phyloP scores from a whole-genome alignment of 2,329 filamentous ascomycete species.

The Penicillium expansum region DNA sequence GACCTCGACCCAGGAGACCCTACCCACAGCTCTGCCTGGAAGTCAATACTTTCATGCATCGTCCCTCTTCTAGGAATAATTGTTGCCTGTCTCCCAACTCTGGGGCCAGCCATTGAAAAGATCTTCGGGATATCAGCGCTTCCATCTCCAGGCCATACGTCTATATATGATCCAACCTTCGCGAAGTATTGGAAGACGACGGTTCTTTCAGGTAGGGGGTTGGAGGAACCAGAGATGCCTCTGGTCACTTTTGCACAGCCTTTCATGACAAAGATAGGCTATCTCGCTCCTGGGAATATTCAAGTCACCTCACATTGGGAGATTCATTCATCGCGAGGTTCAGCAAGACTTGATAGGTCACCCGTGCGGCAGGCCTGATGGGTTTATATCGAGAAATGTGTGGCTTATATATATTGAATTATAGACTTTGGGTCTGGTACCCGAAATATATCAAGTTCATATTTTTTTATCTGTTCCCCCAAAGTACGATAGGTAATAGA shows the following conservation, averaged over 20 bases:
- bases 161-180: conserved; percentile 3
- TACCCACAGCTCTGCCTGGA: conserved; percentile 12
- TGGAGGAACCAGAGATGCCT: conserved; percentile 15
- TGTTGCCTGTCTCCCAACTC: conserved; percentile 16
- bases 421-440: not conserved
- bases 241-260: conserved; percentile 14
- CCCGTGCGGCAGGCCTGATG: conserved; percentile 11
- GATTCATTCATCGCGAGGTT: conserved; percentile 24
- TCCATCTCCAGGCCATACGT: conserved; percentile 1
- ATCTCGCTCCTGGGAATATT: conserved; percentile 20
- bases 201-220: conserved; percentile 3
- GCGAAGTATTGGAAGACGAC: conserved; percentile 15
- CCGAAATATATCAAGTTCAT: not conserved
- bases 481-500: not conserved
- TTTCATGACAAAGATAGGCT: conserved; percentile 14
- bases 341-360: conserved; percentile 18
- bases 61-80: conserved; percentile 14
- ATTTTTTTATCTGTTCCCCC: not conserved
- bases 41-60: conserved; percentile 15
- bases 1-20: conserved; percentile 6
- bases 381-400: not conserved
- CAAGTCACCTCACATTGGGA: conserved; percentile 26
- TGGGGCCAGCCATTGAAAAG: conserved; percentile 7
- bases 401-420: not conserved
- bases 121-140: conserved; percentile 3